Evolutionary conservation across 176 grass and related monocot genomes (phyloP), one percentile per base, ranked within the genome.

Genomic region (Raddia distichophylla): DNA sequence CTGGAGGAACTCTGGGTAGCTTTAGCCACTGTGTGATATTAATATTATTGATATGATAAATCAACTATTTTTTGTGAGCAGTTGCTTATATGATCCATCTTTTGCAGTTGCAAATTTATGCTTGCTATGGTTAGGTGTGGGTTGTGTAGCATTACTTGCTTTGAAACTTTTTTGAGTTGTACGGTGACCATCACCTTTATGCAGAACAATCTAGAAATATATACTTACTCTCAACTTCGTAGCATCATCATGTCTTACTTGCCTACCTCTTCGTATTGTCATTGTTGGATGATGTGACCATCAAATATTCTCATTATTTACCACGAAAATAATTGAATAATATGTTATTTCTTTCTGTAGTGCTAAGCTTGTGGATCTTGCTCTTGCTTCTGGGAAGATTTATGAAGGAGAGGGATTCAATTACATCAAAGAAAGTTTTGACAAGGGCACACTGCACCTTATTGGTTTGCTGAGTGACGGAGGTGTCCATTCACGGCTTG

Each of bases 401-500:
- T 99, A 80, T 64, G 91, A 89, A 32, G 96, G 89, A 7, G 96
- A 95, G 67, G 96, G 96, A 2, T 99, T 99, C 84, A 95, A 90
- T 22, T 95, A 93, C 80, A 95, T 99, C 60, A 93, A 93, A 82
- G 91, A 99, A 83, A 85, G 37, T 70, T 99, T 99, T 78, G 91
- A 91, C 10, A 75, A 86, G 52, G 85, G 85, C 53, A 99, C 96
- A 44, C 86, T 99, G 47, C 96, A 99, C 81, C 82, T 99, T 71
- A 99, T 99, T 77, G 96, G 96, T 34, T 88, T 99, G 85, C 80
- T 95, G 84, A 99, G 96, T 78, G 96, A 99, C 87, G 96, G 96
- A 75, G 96, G 96, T 9, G 96, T 99, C 51, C 96, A 99, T 86
- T 99, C 96, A 64, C 80, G 96, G 49, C 91, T 99, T 79, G 96